Evolutionary conservation across 2,329 filamentous ascomycete genomes (phyloP).

Genomic region (Diplocarpon mali): DNA sequence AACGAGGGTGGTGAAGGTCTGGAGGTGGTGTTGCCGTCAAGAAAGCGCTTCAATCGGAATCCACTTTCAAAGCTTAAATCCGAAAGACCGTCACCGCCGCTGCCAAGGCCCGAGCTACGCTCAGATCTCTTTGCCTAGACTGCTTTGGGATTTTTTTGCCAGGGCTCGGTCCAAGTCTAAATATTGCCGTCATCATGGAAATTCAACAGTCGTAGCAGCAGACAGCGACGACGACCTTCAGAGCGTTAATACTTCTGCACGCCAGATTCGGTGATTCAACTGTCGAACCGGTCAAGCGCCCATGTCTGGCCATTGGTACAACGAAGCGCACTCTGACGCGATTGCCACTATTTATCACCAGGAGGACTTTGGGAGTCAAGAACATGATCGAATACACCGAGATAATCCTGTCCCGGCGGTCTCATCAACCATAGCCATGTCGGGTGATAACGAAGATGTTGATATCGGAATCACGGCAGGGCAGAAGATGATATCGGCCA

Average conservation of each 20-base stretch:
- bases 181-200: slow-evolving; percentile 11
- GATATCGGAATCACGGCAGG: slow-evolving; percentile 61
- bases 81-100: slow-evolving; percentile 9
- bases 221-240: not conserved
- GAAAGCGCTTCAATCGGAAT: too few relatives aligned
- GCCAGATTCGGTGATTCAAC: not conserved
- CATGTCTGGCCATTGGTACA: slow-evolving; percentile 21
- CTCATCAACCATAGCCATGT: slow-evolving; percentile 22
- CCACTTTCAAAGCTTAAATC: slow-evolving; percentile 2
- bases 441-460: slow-evolving; percentile 27
- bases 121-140: not conserved
- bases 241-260: not conserved
- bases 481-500: slow-evolving; percentile 93
- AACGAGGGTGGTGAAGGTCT: not conserved
- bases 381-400: slow-evolving; percentile 24
- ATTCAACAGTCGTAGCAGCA: not conserved
- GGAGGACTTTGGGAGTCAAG: slow-evolving; percentile 13
- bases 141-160: slow-evolving; percentile 4
- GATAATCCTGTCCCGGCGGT: slow-evolving; percentile 21
- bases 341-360: slow-evolving; percentile 16
- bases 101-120: not conserved
- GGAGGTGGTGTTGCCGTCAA: not conserved
- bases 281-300: not conserved
- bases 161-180: slow-evolving; percentile 6
- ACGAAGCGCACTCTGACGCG: slow-evolving; percentile 11